These are phyloP conservation scores for Aspergillus cejpii DNA, from an alignment of 2,329 filamentous ascomycete species.

Conservation along the genomic window DNA sequence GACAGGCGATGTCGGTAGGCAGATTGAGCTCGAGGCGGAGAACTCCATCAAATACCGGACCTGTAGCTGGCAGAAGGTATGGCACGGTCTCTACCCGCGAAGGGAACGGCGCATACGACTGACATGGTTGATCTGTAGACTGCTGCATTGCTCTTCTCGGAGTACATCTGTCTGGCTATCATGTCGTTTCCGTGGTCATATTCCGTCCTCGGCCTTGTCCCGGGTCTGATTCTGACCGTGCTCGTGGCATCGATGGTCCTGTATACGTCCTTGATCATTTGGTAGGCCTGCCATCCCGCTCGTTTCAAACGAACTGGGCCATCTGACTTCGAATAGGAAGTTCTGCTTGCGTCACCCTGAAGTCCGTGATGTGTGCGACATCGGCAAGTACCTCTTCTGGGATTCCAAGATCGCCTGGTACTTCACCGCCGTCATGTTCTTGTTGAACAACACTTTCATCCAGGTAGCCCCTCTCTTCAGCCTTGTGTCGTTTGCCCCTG, in stretches of 20 bases:
- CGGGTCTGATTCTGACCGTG: slow-evolving; percentile 74
- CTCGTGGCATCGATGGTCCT: slow-evolving; percentile 71
- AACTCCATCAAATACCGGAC: slow-evolving; percentile 85
- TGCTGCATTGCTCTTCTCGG: slow-evolving; percentile 80
- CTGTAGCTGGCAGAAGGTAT: slow-evolving; percentile 83
- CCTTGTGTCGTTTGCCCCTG: background rate
- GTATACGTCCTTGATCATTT: slow-evolving; percentile 68
- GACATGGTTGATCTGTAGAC: slow-evolving; percentile 49
- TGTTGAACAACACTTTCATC: slow-evolving; percentile 91
- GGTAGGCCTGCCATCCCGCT: slow-evolving; percentile 39
- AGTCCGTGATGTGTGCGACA: slow-evolving; percentile 85
- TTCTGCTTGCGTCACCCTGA: slow-evolving; percentile 89
- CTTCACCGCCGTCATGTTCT: slow-evolving; percentile 73
- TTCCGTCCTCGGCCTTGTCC: slow-evolving; percentile 76
- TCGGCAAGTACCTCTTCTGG: slow-evolving; percentile 93
- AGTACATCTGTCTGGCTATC: slow-evolving; percentile 88
- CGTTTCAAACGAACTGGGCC: slow-evolving; percentile 9
- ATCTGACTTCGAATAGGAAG: slow-evolving; percentile 53
- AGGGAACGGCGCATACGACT: too few species aligned
- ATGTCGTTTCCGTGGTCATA: slow-evolving; percentile 97
- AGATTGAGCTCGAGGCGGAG: slow-evolving; percentile 68
- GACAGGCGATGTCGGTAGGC: slow-evolving; percentile 51
- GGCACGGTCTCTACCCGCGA: too few species aligned
- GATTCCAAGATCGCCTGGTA: slow-evolving; percentile 66
- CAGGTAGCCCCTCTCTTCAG: slow-evolving; percentile 45